Evolutionary conservation across 1,284 basidiomycete species (phyloP).

Genomic region (Crepidotus sp.): DNA sequence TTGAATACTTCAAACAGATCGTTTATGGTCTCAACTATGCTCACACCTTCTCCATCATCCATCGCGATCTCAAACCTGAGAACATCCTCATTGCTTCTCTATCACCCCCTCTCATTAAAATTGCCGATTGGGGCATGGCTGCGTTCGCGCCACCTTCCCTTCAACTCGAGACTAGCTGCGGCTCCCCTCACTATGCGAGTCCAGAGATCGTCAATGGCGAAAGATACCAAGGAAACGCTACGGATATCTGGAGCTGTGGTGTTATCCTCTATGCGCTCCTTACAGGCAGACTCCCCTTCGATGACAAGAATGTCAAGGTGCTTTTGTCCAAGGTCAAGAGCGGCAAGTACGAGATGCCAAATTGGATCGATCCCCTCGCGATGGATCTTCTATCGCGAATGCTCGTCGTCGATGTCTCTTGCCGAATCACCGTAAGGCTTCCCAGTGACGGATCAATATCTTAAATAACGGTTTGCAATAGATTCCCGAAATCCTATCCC

Average conservation of each 20-base stretch:
- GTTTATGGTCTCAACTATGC: constrained; percentile 96
- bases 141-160: constrained; percentile 75
- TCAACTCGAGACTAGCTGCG: constrained; percentile 93
- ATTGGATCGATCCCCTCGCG: constrained; percentile 63
- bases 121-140: constrained; percentile 99
- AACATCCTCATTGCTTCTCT: constrained; percentile 88
- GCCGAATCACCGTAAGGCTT: constrained; percentile 72
- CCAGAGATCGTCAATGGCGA: constrained; percentile 96
- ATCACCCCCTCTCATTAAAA: constrained; percentile 83
- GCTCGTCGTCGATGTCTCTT: constrained; percentile 85
- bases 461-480: constrained; percentile 25
- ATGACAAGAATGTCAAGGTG: constrained; percentile 76
- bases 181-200: constrained; percentile 95
- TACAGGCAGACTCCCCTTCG: constrained; percentile 82
- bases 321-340: constrained; percentile 87
- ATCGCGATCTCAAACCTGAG: constrained; percentile 98
- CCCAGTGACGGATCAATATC: background rate
- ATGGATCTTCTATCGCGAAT: constrained; percentile 73
- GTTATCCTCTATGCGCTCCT: constrained; percentile 87
- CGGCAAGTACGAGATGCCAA: constrained; percentile 79
- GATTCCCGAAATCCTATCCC: constrained; percentile 83
- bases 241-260: constrained; percentile 93
- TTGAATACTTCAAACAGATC: constrained; percentile 96
- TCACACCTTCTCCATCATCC: constrained; percentile 97
- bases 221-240: constrained; percentile 88